These are phyloP conservation scores for Pleurotus platypus DNA, from an alignment of 768 basidiomycete species.

Conservation along the genomic window DNA sequence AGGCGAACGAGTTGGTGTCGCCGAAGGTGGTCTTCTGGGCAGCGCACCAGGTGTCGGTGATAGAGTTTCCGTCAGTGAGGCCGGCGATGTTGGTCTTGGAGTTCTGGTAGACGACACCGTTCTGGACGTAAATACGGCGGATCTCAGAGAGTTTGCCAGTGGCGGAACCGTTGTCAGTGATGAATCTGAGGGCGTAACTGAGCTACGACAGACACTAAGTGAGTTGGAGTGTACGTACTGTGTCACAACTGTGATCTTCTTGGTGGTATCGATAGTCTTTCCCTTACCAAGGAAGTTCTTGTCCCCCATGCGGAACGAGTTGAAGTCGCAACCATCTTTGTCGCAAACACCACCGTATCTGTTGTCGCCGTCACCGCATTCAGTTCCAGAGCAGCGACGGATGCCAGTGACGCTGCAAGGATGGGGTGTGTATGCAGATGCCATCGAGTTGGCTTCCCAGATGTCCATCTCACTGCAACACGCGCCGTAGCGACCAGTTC, in stretches of 20 bases:
- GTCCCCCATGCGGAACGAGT: slow-evolving; percentile 41
- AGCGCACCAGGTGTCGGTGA: slow-evolving; percentile 33
- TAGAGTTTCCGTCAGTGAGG: slow-evolving; percentile 26
- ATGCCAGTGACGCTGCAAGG: slow-evolving; percentile 28
- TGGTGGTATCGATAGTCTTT: slow-evolving; percentile 34
- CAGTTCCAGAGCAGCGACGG: slow-evolving; percentile 28
- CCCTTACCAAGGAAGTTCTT: slow-evolving; percentile 36
- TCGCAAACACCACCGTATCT: slow-evolving; percentile 36
- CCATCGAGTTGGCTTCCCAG: slow-evolving; percentile 39
- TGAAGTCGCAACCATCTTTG: slow-evolving; percentile 46
- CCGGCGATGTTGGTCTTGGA: slow-evolving; percentile 28
- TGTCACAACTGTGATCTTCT: slow-evolving; percentile 33
- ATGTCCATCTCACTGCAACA: slow-evolving; percentile 46
- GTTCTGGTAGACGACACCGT: slow-evolving; percentile 34
- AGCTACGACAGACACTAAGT: neutral
- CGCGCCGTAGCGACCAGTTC: slow-evolving; percentile 31
- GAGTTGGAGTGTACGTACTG: slow-evolving; percentile 1
- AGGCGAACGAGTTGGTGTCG: slow-evolving; percentile 18
- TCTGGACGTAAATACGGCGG: slow-evolving; percentile 16
- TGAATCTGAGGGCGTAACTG: slow-evolving; percentile 24
- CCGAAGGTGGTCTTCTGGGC: slow-evolving; percentile 31
- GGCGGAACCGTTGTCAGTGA: slow-evolving; percentile 24
- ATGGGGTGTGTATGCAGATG: slow-evolving; percentile 39
- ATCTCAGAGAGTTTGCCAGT: slow-evolving; percentile 16
- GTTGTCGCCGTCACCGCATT: slow-evolving; percentile 21